These are phyloP conservation scores for Nemania diffusa DNA, from an alignment of 2,329 filamentous ascomycete species.

Conservation along the genomic window DNA sequence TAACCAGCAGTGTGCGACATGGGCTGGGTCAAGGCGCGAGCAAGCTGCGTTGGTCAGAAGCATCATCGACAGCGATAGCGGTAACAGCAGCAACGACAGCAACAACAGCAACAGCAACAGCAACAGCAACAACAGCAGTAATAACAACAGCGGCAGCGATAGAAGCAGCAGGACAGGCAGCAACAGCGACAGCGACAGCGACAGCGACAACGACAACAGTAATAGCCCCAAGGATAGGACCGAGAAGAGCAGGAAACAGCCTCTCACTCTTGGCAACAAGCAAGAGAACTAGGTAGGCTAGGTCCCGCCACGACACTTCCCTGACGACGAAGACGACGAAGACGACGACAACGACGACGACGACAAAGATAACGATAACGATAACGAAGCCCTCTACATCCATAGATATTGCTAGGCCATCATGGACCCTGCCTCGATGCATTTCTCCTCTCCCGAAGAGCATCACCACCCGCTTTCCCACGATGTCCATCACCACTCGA, in stretches of 20 bases:
- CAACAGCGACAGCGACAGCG: conserved; percentile 28
- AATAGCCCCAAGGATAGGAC: conserved; percentile 3
- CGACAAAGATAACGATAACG: not conserved
- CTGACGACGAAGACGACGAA: not conserved
- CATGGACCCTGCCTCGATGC: conserved; percentile 45
- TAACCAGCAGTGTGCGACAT: conserved; percentile 38
- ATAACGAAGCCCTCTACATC: not conserved
- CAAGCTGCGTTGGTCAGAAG: conserved; percentile 47
- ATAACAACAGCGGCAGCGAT: conserved; percentile 10
- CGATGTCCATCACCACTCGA: conserved; percentile 40
- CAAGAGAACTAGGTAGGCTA: not conserved
- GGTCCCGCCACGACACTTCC: not conserved
- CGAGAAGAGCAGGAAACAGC: conserved; percentile 5
- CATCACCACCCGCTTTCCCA: conserved; percentile 36
- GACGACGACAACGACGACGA: not conserved
- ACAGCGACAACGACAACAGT: not conserved
- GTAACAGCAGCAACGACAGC: conserved; percentile 29
- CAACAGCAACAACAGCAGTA: not conserved
- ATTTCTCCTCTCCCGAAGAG: conserved; percentile 40
- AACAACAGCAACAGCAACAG: conserved; percentile 13
- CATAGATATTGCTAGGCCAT: conserved; percentile 22
- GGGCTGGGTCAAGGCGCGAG: conserved; percentile 44
- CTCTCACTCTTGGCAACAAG: not conserved
- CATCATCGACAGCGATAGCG: conserved; percentile 42
- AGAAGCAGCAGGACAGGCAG: conserved; percentile 19